phyloP scores from a whole-genome alignment of 176 grass and related monocot genomes.

The Cocos nucifera region DNA sequence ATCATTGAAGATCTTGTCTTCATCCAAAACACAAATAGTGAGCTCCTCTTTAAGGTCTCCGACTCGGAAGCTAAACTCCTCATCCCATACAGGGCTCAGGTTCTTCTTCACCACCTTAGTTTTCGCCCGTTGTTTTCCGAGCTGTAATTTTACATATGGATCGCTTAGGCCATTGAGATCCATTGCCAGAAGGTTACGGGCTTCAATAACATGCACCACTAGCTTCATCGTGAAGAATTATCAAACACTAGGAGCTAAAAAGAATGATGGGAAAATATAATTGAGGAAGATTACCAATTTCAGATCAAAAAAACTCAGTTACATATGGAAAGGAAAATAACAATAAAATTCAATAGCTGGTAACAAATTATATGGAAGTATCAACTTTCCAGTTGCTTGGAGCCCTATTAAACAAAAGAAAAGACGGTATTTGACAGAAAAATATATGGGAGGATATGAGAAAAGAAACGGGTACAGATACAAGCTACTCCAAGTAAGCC shows the following conservation, averaged over 20 bases:
- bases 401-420: no score
- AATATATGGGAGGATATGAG: no score
- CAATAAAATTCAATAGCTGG: no score
- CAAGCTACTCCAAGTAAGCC: no score
- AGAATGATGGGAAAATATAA: not conserved
- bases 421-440: no score
- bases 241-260: constrained; percentile 2
- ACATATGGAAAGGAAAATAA: no score
- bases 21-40: constrained; percentile 46
- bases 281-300: not conserved
- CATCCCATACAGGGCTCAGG: constrained; percentile 60
- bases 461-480: no score
- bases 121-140: constrained; percentile 59
- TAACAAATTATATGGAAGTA: no score
- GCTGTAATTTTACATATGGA: constrained; percentile 61
- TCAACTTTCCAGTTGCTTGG: no score
- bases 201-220: constrained; percentile 61
- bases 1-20: constrained; percentile 82
- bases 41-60: constrained; percentile 72
- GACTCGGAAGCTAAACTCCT: constrained; percentile 77
- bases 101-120: constrained; percentile 53
- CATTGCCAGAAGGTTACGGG: constrained; percentile 45
- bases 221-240: constrained; percentile 52
- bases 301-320: no score
- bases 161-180: constrained; percentile 51